phyloP scores from a whole-genome alignment of 805 yeast genomes.

The Saturnispora saitoi region DNA sequence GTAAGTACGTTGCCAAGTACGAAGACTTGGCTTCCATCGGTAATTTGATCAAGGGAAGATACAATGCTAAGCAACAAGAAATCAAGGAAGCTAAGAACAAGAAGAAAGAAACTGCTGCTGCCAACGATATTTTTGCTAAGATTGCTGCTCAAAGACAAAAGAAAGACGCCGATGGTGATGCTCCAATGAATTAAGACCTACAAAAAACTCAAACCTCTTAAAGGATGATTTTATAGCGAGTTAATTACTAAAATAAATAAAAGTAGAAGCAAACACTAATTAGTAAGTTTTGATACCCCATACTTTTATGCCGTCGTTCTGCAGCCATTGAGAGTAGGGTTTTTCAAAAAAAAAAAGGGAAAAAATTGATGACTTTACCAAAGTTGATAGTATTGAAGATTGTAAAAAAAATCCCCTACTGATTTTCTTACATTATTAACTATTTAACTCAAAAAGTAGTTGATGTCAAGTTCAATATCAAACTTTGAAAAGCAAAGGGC shows the following conservation, averaged over 20 bases:
- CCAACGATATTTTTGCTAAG: conserved; percentile 46
- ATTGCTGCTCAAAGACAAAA: conserved; percentile 62
- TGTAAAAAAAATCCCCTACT: background rate
- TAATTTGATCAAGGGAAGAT: conserved; percentile 92
- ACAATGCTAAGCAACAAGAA: conserved; percentile 89
- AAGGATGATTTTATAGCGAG: conserved; percentile 1
- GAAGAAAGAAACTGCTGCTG: conserved; percentile 51
- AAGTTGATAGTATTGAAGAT: background rate
- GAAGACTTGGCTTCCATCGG: conserved; percentile 95
- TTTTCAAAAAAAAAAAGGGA: background rate
- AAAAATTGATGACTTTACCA: background rate
- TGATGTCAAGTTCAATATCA: background rate
- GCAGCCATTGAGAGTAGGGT: no score
- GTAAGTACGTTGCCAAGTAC: conserved; percentile 93
- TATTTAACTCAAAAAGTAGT: background rate
- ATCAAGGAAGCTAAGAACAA: conserved; percentile 81
- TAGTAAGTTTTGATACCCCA: background rate
- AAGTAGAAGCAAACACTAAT: background rate
- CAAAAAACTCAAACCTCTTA: background rate
- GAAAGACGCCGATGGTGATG: conserved; percentile 30
- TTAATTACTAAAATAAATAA: background rate
- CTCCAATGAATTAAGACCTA: conserved; percentile 24
- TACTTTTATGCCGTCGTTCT: no score
- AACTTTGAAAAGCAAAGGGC: background rate
- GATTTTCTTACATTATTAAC: background rate